Evolutionary conservation across 768 basidiomycete species (phyloP), one percentile per base, ranked within the genome.

Genomic region (Harrya chromipes): DNA sequence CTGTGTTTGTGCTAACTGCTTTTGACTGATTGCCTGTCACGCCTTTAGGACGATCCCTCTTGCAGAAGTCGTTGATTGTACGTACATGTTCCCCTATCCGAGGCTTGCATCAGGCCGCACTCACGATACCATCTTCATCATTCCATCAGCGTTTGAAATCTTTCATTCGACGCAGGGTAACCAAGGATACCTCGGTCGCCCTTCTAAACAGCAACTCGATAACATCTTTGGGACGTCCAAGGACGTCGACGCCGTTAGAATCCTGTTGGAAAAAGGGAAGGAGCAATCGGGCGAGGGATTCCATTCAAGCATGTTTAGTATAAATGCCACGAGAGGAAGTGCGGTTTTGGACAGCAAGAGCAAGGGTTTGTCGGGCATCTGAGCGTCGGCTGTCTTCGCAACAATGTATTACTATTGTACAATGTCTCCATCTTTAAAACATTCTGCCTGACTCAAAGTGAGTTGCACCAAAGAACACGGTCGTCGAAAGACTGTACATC

Each of bases 151-250:
- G 4, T 93, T 87, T 73, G 60, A 76, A 31, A 72, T 94, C 49
- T 86, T 85, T 67, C 72, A 78, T 63, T 85, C 89, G 17, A 67
- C 68, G 20, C 88, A 90, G 66, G 91, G 90, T 12, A 67, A 77
- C 5, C 90, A 93, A 68, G 92, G 90, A n/a, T 65, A 82, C 46
- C 77, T 90, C 33, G 80, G 83, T 23, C 74, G 75, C 45, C 76
- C 88, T 11, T 92, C 90, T n/a, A 82, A 86, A 42, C 92, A 94
- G 64, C 84, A 90, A 60, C 81, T 94, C 48, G 88, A 91, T 37
- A 85, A 69, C 47, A 72, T 72, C 31, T 94, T 94, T 56, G 82
- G 75, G 16, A 79, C 84, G 4, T 65, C 72, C 57, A 84, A 82
- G 41, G 83, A 90, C 36, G 64, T 72, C 17, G 87, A 88, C 2